Evolutionary conservation across 2,329 filamentous ascomycete genomes (phyloP).

Genomic region (Bipolaris oryzae): DNA sequence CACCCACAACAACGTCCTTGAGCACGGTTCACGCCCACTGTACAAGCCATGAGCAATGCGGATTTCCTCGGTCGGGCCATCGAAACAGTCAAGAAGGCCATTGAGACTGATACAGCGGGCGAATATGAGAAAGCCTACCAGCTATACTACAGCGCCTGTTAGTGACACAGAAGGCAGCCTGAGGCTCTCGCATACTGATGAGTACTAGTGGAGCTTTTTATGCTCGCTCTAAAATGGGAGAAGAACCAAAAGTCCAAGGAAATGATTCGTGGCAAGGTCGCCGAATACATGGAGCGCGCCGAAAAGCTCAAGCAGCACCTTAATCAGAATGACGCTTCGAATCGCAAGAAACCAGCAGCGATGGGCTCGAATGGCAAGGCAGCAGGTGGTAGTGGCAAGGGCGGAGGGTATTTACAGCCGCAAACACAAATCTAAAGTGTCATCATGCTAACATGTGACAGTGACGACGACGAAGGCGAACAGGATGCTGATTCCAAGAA

Average conservation of each 20-base stretch:
- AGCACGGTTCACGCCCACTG: constrained; percentile 7
- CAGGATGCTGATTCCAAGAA: constrained; percentile 94
- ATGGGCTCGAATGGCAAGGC: constrained; percentile 74
- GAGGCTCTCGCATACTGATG: constrained; percentile 22
- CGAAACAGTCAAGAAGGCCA: constrained; percentile 95
- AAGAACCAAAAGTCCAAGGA: constrained; percentile 98
- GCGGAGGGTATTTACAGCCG: constrained; percentile 52
- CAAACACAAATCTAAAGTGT: background rate
- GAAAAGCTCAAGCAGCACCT: constrained; percentile 97
- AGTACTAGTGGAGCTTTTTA: constrained; percentile 82
- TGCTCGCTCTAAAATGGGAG: constrained; percentile 99
- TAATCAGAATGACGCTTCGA: constrained; percentile 69
- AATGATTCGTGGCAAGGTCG: constrained; percentile 94
- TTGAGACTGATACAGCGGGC: constrained; percentile 91
- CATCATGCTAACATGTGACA: constrained; percentile 41
- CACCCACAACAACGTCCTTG: constrained; percentile 4
- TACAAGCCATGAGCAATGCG: constrained; percentile 78
- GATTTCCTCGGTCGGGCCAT: constrained; percentile 98
- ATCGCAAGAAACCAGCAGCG: constrained; percentile 72
- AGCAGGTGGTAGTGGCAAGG: constrained; percentile 67
- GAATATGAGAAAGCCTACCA: constrained; percentile 98
- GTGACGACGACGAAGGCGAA: constrained; percentile 67
- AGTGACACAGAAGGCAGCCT: constrained; percentile 17
- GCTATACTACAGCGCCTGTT: constrained; percentile 82
- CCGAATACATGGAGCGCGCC: constrained; percentile 97